Conservation (phyloP, 2,329 filamentous ascomycete species). For the Botrytis elliptica region DNA sequence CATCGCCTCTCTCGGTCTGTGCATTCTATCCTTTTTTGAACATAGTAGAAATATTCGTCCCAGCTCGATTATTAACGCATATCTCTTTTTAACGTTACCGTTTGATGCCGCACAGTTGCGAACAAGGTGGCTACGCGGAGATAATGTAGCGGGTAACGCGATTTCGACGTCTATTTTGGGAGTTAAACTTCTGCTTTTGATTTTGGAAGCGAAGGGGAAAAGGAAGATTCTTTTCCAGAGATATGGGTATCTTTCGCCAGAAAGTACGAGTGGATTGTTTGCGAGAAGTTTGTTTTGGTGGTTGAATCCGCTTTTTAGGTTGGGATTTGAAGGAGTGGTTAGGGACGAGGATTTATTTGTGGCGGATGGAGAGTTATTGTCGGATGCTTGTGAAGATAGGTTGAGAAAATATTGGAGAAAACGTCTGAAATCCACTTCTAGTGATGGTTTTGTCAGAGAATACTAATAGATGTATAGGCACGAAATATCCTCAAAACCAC, state of each 20-base stretch:
- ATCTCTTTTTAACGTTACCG: conserved; percentile 30
- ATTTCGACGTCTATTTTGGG: conserved; percentile 17
- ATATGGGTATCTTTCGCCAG: conserved; percentile 26
- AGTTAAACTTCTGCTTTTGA: conserved; percentile 26
- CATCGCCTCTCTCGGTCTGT: conserved; percentile 21
- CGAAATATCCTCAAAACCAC: conserved; percentile 25
- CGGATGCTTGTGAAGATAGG: conserved; percentile 21
- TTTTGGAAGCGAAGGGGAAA: conserved; percentile 31
- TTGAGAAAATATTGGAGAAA: conserved; percentile 26
- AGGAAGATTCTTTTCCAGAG: conserved; percentile 22
- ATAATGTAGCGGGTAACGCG: conserved; percentile 9
- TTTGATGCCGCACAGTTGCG: conserved; percentile 33
- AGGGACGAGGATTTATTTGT: conserved; percentile 35
- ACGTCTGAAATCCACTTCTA: conserved; percentile 17
- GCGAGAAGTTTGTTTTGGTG: conserved; percentile 41
- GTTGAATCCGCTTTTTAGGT: conserved; percentile 39
- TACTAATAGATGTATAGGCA: conserved; percentile 21
- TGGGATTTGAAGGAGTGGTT: conserved; percentile 37
- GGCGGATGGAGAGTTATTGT: conserved; percentile 25
- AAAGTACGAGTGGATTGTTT: conserved; percentile 40
- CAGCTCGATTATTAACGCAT: conserved; percentile 30
- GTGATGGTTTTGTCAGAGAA: neutral
- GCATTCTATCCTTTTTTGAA: neutral
- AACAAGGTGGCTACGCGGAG: conserved; percentile 21
- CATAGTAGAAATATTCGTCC: conserved; percentile 27